Evolutionary conservation across 257 asterid genomes (phyloP), one percentile per base, ranked within the genome.

Genomic region (Solanum neorickii): DNA sequence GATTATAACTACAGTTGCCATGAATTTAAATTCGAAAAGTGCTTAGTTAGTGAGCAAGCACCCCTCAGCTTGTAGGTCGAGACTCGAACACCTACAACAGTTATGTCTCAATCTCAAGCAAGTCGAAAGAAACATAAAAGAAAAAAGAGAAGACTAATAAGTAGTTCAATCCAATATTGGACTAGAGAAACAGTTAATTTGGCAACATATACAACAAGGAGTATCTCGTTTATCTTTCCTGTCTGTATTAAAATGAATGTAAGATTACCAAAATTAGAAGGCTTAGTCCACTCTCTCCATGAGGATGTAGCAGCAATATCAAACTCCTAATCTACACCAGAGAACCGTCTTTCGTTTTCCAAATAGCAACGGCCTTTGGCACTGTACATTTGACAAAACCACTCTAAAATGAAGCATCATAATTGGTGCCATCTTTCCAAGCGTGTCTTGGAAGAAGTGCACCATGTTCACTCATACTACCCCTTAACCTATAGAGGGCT

Each of bases 381-480:
- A 86, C 98, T 96, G 92, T 94, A 95, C 98, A 96, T 25, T 90
- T 89, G 86, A 65, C 52, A 89, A 88, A 89, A 88, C 59, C 86
- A 87, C 87, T 75, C 93, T 93, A 95, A 93, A 96, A 91, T 25
- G 98, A 95, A 88, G 90, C 94, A 75, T 96, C 98, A 78, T 70
- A 88, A 20, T 88, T 93, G 10, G 90, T 29, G 52, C 92, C 94
- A 44, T 91, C 93, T 35, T 92, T 88, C 98, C 99, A 94, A 77
- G 86, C 90, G 73, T 94, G 92, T 86, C 90, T 90, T 18, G 91
- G 42, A 35, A 89, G 89, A 42, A 93, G 87, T 56, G 94, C 93
- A 29, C 95, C 95, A 21, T 93, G 98, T 84, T 96, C 99, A 75
- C 99, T 96, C 94, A 92, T 91, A 84, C 99, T 95, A 49, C 98